These are phyloP conservation scores for Colletotrichum scovillei DNA, from an alignment of 2,329 filamentous ascomycete species.

Conservation along the genomic window DNA sequence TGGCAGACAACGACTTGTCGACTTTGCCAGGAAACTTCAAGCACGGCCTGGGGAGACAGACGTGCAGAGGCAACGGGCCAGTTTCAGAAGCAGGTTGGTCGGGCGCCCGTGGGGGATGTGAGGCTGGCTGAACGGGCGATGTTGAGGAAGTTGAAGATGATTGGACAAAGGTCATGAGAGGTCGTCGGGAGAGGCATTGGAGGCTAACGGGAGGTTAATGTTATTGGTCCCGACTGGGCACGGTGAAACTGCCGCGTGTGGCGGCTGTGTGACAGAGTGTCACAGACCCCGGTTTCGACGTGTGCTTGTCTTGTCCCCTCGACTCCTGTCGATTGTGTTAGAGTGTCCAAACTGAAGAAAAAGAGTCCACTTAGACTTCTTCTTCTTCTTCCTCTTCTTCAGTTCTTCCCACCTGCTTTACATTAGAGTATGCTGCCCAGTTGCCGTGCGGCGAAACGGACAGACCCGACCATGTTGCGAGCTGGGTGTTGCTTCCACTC, in stretches of 20 bases:
- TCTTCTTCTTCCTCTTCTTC: too few species aligned
- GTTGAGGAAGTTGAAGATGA: background rate
- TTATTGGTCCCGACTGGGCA: background rate
- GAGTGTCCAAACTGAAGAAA: too few species aligned
- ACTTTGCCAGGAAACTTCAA: background rate
- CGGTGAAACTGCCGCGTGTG: conserved; percentile 35
- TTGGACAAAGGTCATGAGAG: background rate
- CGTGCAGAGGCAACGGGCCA: conserved; percentile 18
- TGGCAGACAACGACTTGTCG: background rate
- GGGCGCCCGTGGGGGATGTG: conserved; percentile 6
- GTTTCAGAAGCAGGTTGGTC: conserved; percentile 35
- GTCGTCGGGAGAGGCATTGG: background rate
- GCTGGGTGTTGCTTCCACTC: background rate
- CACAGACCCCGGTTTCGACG: conserved; percentile 36
- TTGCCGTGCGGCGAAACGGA: background rate
- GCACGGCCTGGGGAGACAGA: background rate
- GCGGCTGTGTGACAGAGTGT: conserved; percentile 36
- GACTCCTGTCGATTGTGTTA: background rate
- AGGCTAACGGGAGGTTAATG: background rate
- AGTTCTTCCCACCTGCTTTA: background rate
- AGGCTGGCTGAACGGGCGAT: conserved; percentile 16
- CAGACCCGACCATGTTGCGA: background rate
- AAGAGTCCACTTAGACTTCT: background rate
- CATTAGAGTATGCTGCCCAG: background rate
- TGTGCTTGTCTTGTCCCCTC: background rate